Evolutionary conservation across 2,329 filamentous ascomycete species (phyloP), one percentile per base, ranked within the genome.

Genomic region (Phialophora macrospora): DNA sequence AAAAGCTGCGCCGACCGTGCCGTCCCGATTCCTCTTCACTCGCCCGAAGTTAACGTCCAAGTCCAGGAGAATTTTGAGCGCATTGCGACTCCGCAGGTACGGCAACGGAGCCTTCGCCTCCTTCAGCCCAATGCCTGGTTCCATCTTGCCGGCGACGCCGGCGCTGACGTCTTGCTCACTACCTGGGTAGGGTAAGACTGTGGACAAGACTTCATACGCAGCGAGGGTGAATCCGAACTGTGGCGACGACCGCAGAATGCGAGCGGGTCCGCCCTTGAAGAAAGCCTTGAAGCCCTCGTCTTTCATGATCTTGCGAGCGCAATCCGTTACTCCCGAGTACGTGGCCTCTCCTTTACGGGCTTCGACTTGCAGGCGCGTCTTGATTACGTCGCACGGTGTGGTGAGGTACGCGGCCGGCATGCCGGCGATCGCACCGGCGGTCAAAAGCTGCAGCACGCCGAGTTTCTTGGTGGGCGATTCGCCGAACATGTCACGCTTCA

Each of bases 201-300:
- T 90, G 80, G 97, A 93, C 58, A 99, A 83, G 44, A 99, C 85
- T 79, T 99, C 95, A 79, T 98, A 99, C 51, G 91, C 91, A 3
- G 95, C 95, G 26, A 99, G 87, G 0, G 95, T 99, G 83, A 98
- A 98, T 70, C 95, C 95, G 77, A 99, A 99, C 77, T 99, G 95
- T 17, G 95, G 95, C 12, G 93, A 97, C 0, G 93, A 97, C 74
- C 95, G 90, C 77, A 98, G 80, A 75, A 99, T 96, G 82, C 95
- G 92, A 8, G 95, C 95, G 0, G 94, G 93, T 1, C 95, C 95
- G 72, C 95, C 95, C 84, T 98, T 98, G 88, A 98, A 99, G 84
- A 99, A 99, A 28, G 95, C 95, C 69, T 85, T 87, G 85, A 97
- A 94, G 11, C 95, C 95, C 80, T 99, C 95, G 77, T 98, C 91